Base-by-base conservation (phyloP, 2,329 filamentous ascomycete genomes). In the Aspergillus uvarum region DNA sequence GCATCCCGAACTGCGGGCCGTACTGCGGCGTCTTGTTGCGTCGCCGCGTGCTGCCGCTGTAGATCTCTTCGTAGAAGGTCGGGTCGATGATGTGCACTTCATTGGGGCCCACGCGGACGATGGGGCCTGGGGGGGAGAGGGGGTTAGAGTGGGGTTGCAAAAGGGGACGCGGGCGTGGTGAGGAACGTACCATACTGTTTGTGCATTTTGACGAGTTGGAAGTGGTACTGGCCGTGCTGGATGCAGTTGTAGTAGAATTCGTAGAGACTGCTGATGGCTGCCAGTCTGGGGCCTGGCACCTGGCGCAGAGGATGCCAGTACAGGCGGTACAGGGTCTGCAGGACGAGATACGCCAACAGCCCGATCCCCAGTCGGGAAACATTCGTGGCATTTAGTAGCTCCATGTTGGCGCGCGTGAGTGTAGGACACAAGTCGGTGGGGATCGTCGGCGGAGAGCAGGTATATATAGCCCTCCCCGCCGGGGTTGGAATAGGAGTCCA, bases 81-180 rank as follows among this genome's bases (percentile, higher is more conserved):
- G 74, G 68, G 51, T 77, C 76, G 5, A 57, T 64, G 47, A 77
- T 69, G 56, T 78, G 76, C 1, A 78, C 42, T 59, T 78, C 75
- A n/a, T 67, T 63, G 1, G 75, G 74, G 35, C 66, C 72, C 58
- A 77, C 70, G 10, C 76, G 72, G 4, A 78, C 68, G 22, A 77
- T 73, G 1, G 74, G 74, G 8, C 74, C 72, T 74, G 21, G 10
- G 2, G 51, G 4, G 10, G 8, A 2, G 1, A 8, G 32, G 26
- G 52, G 19, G 32, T 6, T 14, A 2, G 44, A 8, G 29, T 16
- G 16, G 22, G n/a, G 12, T 14, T 2, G 24, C 2, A 24, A 11
- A 16, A 3, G 12, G 26, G 5, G 26, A 2, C 11, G n/a, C 10
- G 7, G 5, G 7, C 26, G 14, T 2, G 22, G 22, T 2, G 21